phyloP scores from a whole-genome alignment of 139 green algal genomes.

The Coccomyxa sp. region DNA sequence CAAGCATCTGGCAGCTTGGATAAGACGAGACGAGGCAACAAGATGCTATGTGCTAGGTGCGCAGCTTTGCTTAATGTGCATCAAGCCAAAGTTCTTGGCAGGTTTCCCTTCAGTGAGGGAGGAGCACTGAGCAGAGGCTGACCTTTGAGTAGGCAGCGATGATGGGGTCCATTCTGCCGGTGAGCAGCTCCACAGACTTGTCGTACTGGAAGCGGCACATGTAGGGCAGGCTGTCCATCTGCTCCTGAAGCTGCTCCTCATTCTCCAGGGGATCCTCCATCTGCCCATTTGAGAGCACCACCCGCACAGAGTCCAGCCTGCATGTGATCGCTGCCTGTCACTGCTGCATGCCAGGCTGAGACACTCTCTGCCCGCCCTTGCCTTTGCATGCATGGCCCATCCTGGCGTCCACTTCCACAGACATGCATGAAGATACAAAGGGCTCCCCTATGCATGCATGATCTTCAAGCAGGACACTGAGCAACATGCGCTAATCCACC shows the following conservation, averaged over 20 bases:
- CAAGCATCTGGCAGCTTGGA: too few species aligned
- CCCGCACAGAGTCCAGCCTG: conserved; percentile 73
- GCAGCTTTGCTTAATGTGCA: too few species aligned
- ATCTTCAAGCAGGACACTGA: neutral
- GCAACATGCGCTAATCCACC: neutral
- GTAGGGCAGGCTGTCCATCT: conserved; percentile 92
- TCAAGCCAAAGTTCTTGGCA: too few species aligned
- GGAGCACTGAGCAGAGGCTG: too few species aligned
- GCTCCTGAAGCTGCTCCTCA: conserved; percentile 87
- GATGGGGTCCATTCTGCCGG: conserved; percentile 70
- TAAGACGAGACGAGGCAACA: too few species aligned
- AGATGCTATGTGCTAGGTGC: too few species aligned
- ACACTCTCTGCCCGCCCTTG: too few species aligned
- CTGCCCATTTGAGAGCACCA: conserved; percentile 51
- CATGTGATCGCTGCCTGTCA: conserved; percentile 4
- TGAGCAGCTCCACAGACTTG: conserved; percentile 66
- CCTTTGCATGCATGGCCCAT: neutral
- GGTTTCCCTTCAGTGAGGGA: too few species aligned
- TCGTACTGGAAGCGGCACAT: conserved; percentile 93
- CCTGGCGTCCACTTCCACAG: neutral
- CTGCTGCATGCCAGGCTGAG: conserved; percentile 15
- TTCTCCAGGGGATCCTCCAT: conserved; percentile 90
- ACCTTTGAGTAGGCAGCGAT: conserved; percentile 56
- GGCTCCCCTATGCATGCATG: neutral
- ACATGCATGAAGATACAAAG: neutral